Evolutionary conservation across 1,284 basidiomycete species (phyloP).

Genomic region (Trichosporon asahii): DNA sequence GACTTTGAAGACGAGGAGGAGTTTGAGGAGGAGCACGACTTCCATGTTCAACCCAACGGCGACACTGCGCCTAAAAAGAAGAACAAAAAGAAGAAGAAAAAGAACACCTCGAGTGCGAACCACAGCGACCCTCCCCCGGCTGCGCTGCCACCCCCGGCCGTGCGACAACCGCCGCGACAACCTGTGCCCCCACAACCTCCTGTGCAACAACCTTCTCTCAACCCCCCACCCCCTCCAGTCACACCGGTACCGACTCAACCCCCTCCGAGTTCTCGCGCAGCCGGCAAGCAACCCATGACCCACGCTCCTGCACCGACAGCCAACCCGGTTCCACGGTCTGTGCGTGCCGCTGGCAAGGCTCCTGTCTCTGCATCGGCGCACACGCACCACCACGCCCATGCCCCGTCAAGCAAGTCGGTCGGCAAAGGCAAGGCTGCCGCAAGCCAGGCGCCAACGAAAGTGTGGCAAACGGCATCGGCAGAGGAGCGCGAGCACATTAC

Average conservation of each 20-base stretch:
- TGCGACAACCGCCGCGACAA: conserved; percentile 39
- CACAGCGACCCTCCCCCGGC: conserved; percentile 42
- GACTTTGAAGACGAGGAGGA: conserved; percentile 54
- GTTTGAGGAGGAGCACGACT: conserved; percentile 38
- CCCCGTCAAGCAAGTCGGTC: conserved; percentile 50
- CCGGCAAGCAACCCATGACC: conserved; percentile 72
- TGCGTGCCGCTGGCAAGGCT: conserved; percentile 54
- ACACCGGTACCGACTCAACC: conserved; percentile 51
- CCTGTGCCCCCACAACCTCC: conserved; percentile 41
- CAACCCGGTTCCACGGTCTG: conserved; percentile 52
- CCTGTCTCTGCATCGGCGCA: conserved; percentile 57
- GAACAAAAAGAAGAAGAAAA: conserved; percentile 60
- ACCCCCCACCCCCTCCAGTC: conserved; percentile 41
- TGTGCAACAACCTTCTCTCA: conserved; percentile 31
- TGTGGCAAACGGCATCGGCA: conserved; percentile 82
- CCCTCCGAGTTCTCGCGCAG: conserved; percentile 64
- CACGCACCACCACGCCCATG: conserved; percentile 55
- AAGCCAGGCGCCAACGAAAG: conserved; percentile 52
- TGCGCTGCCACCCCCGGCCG: conserved; percentile 42
- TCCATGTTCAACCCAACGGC: conserved; percentile 36
- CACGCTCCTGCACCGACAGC: conserved; percentile 48
- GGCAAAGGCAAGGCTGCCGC: conserved; percentile 45
- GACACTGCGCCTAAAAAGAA: conserved; percentile 51
- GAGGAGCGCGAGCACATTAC: conserved; percentile 96
- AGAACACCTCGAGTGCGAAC: conserved; percentile 35